A percentile compares a stretch with the other conserved stretches of the same genome.
Evolutionary conservation across 2,329 filamentous ascomycete species (phyloP).

Genomic region (Blastomyces emzantsi): DNA sequence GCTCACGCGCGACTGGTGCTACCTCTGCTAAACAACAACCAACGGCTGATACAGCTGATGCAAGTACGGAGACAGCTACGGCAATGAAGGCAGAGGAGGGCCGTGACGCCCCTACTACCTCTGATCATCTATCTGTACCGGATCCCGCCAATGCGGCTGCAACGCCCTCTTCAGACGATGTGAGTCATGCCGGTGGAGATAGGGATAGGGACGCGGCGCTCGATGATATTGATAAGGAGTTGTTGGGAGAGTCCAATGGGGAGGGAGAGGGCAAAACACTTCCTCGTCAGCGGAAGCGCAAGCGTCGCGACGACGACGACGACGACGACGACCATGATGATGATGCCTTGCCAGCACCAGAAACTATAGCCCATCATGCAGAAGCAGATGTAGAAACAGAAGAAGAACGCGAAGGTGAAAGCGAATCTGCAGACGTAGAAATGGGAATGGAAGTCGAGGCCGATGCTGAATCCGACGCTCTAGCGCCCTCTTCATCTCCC

Average conservation of each 20-base stretch:
- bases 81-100: conserved; percentile 1
- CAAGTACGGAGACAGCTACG: not conserved
- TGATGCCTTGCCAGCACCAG: not conserved
- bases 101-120: not conserved
- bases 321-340: too few species aligned
- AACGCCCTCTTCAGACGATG: conserved; percentile 18
- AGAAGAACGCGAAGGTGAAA: not conserved
- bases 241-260: conserved; percentile 29
- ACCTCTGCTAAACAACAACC: not conserved
- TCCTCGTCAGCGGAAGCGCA: not conserved
- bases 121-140: conserved; percentile 19
- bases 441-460: not conserved
- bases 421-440: not conserved
- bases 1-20: not conserved
- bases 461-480: conserved; percentile 10
- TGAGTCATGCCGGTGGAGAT: conserved; percentile 27
- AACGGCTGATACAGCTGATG: not conserved
- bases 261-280: conserved; percentile 24
- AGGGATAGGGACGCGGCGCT: conserved; percentile 22
- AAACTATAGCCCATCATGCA: not conserved
- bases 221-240: conserved; percentile 32
- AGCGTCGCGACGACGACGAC: not conserved
- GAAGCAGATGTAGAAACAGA: not conserved
- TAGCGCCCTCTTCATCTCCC: conserved; percentile 13
- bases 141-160: conserved; percentile 21